A percentile compares a stretch with the other conserved stretches of the same genome.
Conservation (phyloP, 495 filamentous ascomycete genomes). For the Lasiosphaeria hispida region DNA sequence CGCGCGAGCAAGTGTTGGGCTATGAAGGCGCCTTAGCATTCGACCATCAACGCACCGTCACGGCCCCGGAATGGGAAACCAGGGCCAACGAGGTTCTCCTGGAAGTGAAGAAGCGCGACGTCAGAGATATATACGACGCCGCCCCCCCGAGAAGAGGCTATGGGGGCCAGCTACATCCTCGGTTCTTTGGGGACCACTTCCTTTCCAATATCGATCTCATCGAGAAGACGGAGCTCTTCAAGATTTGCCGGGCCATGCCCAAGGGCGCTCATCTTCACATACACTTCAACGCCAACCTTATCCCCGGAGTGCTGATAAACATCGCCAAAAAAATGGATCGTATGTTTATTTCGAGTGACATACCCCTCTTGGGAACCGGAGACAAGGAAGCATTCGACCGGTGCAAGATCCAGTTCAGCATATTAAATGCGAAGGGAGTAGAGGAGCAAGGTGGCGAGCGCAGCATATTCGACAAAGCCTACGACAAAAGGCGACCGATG, state of each 20-base stretch:
- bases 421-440: slow-evolving; percentile 32
- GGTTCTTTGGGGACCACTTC: slow-evolving; percentile 46
- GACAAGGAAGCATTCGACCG: slow-evolving; percentile 31
- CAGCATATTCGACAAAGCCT: slow-evolving; percentile 24
- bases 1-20: slow-evolving; percentile 11
- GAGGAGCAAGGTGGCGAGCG: slow-evolving; percentile 9
- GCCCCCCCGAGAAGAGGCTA: slow-evolving; percentile 23
- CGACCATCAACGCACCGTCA: slow-evolving; percentile 12
- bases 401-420: slow-evolving; percentile 51
- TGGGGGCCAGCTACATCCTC: slow-evolving; percentile 30
- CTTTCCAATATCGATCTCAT: slow-evolving; percentile 47
- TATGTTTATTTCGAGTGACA: slow-evolving; percentile 54
- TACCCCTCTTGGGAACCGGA: slow-evolving; percentile 25
- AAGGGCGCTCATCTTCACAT: slow-evolving; percentile 57
- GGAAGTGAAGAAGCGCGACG: slow-evolving; percentile 32
- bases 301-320: slow-evolving; percentile 46
- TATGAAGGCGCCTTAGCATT: slow-evolving; percentile 6
- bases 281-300: slow-evolving; percentile 56
- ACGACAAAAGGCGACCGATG: slow-evolving; percentile 34
- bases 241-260: slow-evolving; percentile 43
- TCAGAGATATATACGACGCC: slow-evolving; percentile 21
- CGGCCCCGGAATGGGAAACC: slow-evolving; percentile 13
- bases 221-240: slow-evolving; percentile 42
- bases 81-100: slow-evolving; percentile 36
- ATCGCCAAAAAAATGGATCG: slow-evolving; percentile 47